Evolutionary conservation across 2,329 filamentous ascomycete species (phyloP).

Genomic region (Monilinia fructigena): DNA sequence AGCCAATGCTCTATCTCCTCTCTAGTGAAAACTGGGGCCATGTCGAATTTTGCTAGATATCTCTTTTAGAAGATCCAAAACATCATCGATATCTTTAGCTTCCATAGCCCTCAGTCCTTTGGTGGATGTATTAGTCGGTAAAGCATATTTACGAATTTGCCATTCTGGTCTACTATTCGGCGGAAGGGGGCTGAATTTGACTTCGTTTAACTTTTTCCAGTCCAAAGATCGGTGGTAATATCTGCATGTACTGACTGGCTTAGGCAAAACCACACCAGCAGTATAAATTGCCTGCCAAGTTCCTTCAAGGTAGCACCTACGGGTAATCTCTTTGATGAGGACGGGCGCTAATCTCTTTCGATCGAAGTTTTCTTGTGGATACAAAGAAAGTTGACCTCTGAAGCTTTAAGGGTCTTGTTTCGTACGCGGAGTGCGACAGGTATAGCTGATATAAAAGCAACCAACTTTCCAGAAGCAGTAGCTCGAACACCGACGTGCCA

Average conservation of each 20-base stretch:
- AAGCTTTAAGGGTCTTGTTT: conserved; percentile 69
- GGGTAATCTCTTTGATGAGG: conserved; percentile 96
- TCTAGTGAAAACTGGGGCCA: conserved; percentile 76
- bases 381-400: conserved; percentile 97
- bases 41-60: conserved; percentile 77
- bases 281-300: conserved; percentile 97
- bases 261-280: conserved; percentile 85
- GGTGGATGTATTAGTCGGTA: conserved; percentile 71
- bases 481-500: conserved; percentile 96
- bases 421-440: conserved; percentile 81
- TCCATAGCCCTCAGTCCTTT: conserved; percentile 79
- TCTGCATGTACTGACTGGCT: conserved; percentile 85
- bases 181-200: conserved; percentile 89
- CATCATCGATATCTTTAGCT: conserved; percentile 71
- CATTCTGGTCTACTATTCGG: conserved; percentile 77
- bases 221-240: conserved; percentile 94
- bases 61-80: conserved; percentile 71
- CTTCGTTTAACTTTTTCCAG: conserved; percentile 94
- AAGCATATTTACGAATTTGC: conserved; percentile 81
- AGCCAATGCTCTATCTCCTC: conserved; percentile 90
- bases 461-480: conserved; percentile 77
- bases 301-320: conserved; percentile 80
- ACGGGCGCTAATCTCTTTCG: conserved; percentile 90
- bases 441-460: conserved; percentile 94
- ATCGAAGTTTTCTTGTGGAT: conserved; percentile 96